Base-by-base conservation (phyloP, 1,284 basidiomycete genomes). In the Grifola frondosa region DNA sequence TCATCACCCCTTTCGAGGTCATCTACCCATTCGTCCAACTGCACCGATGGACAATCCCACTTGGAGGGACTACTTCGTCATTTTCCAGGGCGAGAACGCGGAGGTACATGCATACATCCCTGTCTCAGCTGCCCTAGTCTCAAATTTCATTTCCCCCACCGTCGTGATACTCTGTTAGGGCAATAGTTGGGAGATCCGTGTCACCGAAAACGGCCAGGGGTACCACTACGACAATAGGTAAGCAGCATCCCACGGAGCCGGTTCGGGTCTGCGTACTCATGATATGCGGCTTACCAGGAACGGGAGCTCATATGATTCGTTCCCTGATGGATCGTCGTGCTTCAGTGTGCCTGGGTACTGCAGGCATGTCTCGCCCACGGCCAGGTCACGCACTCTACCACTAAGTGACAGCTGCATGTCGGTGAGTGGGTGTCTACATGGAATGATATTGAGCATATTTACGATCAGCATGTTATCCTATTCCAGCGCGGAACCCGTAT, bases 211-310 rank as follows among this genome's bases (percentile, higher is more conserved):
- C 31, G 42, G 42, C 25, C 35, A 37, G 20, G 29, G 42, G 30
- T 44, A 44, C 25, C 42, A 44, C 19, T 44, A 44, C 30, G 39
- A 37, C 24, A 44, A 44, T 26, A 38, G 19, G 42, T 44, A 29
- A 15, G 30, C 21, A n/a, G 8, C 13, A n/a, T 20, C 5, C 17
- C n/a, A n/a, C n/a, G n/a, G n/a, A n/a, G n/a, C n/a, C n/a, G n/a
- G n/a, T n/a, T n/a, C n/a, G n/a, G n/a, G n/a, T n/a, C n/a, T n/a
- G n/a, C n/a, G n/a, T n/a, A n/a, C n/a, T n/a, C n/a, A n/a, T n/a
- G n/a, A 21, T 17, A 4, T 30, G 15, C 13, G 4, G 13, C 5
- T 21, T 7, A 16, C 7, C 30, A 44, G 42, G 4, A 20, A 44
- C 24, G 36, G 42, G 13, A 44, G 37, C 37, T 44, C 37, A 35